Conservation (phyloP, 1,139 yeast genomes). For the Blastobotrys apis region DNA sequence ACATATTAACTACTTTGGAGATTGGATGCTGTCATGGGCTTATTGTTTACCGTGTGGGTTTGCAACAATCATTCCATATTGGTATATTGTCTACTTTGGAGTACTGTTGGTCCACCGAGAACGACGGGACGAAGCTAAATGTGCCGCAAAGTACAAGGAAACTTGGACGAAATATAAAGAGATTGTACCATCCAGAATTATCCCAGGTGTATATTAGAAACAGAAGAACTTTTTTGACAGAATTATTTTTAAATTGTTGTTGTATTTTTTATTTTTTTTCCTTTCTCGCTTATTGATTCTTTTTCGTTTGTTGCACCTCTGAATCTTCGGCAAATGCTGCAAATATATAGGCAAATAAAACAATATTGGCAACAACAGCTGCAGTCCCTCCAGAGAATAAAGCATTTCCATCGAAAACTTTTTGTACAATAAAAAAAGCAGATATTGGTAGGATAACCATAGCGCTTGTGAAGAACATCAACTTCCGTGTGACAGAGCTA, state of each 20-base stretch:
- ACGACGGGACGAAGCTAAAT: conserved; percentile 84
- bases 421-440: conserved; percentile 64
- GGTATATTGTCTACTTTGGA: conserved; percentile 80
- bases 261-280: conserved; percentile 31
- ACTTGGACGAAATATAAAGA: conserved; percentile 80
- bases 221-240: neutral
- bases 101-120: conserved; percentile 82
- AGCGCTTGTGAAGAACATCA: conserved; percentile 80
- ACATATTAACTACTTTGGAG: conserved; percentile 93
- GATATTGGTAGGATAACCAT: conserved; percentile 78
- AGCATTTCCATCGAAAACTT: conserved; percentile 47
- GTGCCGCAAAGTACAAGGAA: conserved; percentile 77
- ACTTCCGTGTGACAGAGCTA: conserved; percentile 63
- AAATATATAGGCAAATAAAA: conserved; percentile 76
- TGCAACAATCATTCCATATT: conserved; percentile 77
- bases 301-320: too few species aligned
- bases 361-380: conserved; percentile 82
- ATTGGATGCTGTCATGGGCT: conserved; percentile 86
- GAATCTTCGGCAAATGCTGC: conserved; percentile 80
- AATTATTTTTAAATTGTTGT: neutral
- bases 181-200: conserved; percentile 80
- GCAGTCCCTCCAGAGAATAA: conserved; percentile 85
- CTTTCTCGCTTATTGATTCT: conserved; percentile 36
- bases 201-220: conserved; percentile 73
- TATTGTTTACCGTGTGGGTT: conserved; percentile 93